These are phyloP conservation scores for Yamadazyma sp. DNA, from an alignment of 805 yeast species.

Conservation along the genomic window DNA sequence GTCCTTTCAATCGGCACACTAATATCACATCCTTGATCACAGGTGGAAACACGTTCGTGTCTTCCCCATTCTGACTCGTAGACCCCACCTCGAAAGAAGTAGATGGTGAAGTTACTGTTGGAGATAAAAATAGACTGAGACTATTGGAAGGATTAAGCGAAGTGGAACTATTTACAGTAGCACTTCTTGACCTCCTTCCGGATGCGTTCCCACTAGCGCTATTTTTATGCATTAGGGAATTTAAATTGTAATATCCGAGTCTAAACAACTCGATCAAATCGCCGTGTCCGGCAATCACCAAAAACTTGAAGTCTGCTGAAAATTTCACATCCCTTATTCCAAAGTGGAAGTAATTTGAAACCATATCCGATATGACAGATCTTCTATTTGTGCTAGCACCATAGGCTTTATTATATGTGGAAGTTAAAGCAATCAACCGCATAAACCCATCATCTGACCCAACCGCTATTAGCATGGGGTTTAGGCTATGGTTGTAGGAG, in stretches of 20 bases:
- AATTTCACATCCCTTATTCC: conserved; percentile 54
- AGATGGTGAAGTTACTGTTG: conserved; percentile 23
- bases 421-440: conserved; percentile 52
- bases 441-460: conserved; percentile 67
- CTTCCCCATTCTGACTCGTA: conserved; percentile 14
- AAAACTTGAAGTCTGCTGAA: conserved; percentile 49
- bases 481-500: conserved; percentile 19
- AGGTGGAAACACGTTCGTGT: conserved; percentile 28
- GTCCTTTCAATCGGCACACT: conserved; percentile 40
- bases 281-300: conserved; percentile 54
- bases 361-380: conserved; percentile 46
- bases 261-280: conserved; percentile 45
- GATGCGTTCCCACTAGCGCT: conserved; percentile 2
- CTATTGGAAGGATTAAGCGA: conserved; percentile 14
- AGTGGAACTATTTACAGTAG: conserved; percentile 33
- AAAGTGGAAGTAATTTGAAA: conserved; percentile 63
- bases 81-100: conserved; percentile 22
- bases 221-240: conserved; percentile 27
- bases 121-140: conserved; percentile 21
- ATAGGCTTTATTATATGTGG: conserved; percentile 28
- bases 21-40: conserved; percentile 36
- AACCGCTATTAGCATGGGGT: conserved; percentile 48
- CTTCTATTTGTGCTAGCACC: conserved; percentile 25
- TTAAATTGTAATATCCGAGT: conserved; percentile 41
- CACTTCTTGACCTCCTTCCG: conserved; percentile 40